Evolutionary conservation across 306 rosid species (phyloP).

Genomic region (Arachis stenosperma): DNA sequence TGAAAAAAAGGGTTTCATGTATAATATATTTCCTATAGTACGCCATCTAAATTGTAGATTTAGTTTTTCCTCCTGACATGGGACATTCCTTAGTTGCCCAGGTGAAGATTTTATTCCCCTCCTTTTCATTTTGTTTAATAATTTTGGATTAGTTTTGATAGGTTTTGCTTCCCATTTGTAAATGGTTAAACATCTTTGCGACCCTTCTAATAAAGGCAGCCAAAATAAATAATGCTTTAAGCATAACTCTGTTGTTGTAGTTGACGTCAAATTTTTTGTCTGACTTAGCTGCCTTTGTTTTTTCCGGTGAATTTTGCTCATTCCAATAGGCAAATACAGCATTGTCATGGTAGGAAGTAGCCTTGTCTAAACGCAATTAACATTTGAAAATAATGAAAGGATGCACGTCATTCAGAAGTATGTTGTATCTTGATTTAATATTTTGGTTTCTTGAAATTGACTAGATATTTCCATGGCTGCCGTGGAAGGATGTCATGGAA

Average conservation of each 20-base stretch:
- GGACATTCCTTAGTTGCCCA: constrained; percentile 14
- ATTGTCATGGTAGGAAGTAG: too few relatives aligned
- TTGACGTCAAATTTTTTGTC: too few relatives aligned
- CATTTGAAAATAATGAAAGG: too few relatives aligned
- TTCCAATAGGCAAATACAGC: too few relatives aligned
- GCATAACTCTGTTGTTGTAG: not conserved
- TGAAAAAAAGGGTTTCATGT: constrained; percentile 51
- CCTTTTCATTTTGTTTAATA: not conserved
- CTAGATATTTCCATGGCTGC: too few relatives aligned
- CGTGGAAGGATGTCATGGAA: too few relatives aligned
- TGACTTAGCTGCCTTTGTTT: too few relatives aligned
- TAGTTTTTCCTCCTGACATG: constrained; percentile 2
- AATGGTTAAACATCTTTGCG: constrained; percentile 38
- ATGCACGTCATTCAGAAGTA: too few relatives aligned
- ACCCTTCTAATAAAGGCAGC: constrained; percentile 53
- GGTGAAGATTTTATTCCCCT: constrained; percentile 4
- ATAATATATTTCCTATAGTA: constrained; percentile 44
- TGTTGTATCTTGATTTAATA: too few relatives aligned
- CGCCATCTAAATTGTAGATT: constrained; percentile 41
- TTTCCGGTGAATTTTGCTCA: too few relatives aligned
- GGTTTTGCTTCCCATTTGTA: constrained; percentile 40
- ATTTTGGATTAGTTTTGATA: constrained; percentile 42
- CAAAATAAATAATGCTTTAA: constrained; percentile 21
- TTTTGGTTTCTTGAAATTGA: too few relatives aligned
- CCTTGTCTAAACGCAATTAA: too few relatives aligned